Base-by-base conservation (phyloP, 306 rosid genomes). In the Herpetospermum pedunculosum region DNA sequence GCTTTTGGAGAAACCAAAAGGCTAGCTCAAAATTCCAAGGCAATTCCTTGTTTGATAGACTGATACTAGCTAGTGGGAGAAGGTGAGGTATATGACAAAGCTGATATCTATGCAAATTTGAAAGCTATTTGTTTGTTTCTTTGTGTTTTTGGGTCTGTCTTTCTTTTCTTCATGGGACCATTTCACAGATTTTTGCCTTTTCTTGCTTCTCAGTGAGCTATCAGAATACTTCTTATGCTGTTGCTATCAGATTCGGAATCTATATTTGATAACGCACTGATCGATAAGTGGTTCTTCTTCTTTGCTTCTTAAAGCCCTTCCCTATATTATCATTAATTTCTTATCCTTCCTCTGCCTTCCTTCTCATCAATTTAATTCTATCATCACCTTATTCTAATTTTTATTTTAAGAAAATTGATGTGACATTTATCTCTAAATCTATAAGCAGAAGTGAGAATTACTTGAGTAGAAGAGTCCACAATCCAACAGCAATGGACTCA, bases 1-100 rank as follows among this genome's bases (percentile, higher is more conserved):
- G 53, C 81, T 78, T 77, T 81, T 77, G 76, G 77, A 44, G 76
- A 44, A 81, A 49, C 76, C 80, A 49, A 68, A 74, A 67, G 74
- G 79, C 30, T 38, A 52, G 14, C n/a, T n/a, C 28, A n/a, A 29
- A 69, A 48, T 16, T 62, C 26, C 62, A 6, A 15, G 23, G 52
- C 28, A 38, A 18, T 73, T 62, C 8, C 29, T 30, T 37, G 37
- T n/a, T 68, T 43, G 38, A 44, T 26, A 44, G 0, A 38, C 29
- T 44, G 52, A 41, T 19, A 15, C 53, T 12, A 19, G 19, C 53
- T 12, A 19, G 19, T 68, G 58, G 74, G 37, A 72, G n/a, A 72
- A 72, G 26, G 37, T 50, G 32, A 72, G 76, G 48, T 72, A 53
- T 50, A 38, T 3, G 72, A 65, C 50, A 65, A 64, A 19, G 4